These are phyloP conservation scores for Boechera retrofracta DNA, from an alignment of 345 rosid species.

Conservation along the genomic window DNA sequence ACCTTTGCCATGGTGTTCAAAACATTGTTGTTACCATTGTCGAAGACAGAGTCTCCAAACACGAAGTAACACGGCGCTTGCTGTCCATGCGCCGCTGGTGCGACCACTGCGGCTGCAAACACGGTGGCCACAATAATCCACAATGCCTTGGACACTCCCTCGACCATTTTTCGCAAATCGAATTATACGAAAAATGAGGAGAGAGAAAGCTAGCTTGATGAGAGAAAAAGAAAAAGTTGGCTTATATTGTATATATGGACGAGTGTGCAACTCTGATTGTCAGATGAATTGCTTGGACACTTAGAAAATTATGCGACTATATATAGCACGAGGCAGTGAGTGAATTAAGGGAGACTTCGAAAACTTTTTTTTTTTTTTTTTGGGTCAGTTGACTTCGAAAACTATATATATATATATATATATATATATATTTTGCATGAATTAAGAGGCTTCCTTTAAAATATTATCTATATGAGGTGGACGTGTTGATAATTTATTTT, in stretches of 20 bases:
- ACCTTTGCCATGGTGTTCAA: conserved; percentile 57
- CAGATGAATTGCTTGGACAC: conserved; percentile 12
- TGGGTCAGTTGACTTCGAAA: no score
- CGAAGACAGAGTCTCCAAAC: conserved; percentile 69
- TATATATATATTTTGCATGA: conserved; percentile 31
- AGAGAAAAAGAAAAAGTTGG: conserved; percentile 15
- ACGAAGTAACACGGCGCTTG: conserved; percentile 62
- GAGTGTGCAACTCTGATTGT: not conserved
- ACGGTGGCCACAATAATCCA: conserved; percentile 36
- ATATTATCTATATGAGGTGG: conserved; percentile 25
- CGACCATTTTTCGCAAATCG: conserved; percentile 26
- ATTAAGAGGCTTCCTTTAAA: conserved; percentile 8
- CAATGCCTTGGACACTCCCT: conserved; percentile 29
- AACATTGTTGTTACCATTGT: conserved; percentile 66
- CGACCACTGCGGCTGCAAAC: conserved; percentile 1
- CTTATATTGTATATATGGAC: not conserved
- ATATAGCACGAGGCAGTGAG: conserved; percentile 22
- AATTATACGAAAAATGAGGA: conserved; percentile 8
- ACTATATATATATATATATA: not conserved
- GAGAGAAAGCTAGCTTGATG: not conserved
- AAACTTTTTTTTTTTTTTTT: no score
- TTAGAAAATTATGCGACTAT: conserved; percentile 25
- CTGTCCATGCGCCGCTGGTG: conserved; percentile 31
- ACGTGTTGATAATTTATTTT: conserved; percentile 1
- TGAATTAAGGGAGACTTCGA: conserved; percentile 35